A percentile compares a stretch with the other conserved stretches of the same genome.
These are phyloP conservation scores for Saccharomyces uvarum DNA, from an alignment of 1,139 yeast genomes.

Conservation along the genomic window DNA sequence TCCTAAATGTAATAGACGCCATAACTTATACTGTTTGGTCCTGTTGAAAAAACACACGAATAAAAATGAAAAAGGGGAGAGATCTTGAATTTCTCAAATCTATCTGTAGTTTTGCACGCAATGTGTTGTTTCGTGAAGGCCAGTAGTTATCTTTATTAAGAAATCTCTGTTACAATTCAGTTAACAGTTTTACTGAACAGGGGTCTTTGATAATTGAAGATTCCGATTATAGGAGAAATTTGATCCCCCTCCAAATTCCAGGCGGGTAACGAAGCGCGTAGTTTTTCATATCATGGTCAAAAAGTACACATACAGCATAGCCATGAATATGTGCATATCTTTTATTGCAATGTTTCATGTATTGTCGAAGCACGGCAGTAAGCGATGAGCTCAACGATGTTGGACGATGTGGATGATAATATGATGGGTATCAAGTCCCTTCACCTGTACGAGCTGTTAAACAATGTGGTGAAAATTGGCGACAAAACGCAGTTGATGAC, in stretches of 20 bases:
- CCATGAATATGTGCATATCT: neutral
- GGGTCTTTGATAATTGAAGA: slow-evolving; percentile 2
- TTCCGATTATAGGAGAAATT: slow-evolving; percentile 4
- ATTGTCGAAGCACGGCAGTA: neutral
- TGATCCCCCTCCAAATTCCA: slow-evolving; percentile 5
- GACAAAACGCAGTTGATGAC: slow-evolving; percentile 12
- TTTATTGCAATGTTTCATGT: neutral
- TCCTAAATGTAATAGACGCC: slow-evolving; percentile 27
- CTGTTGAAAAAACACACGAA: neutral
- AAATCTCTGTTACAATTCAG: neutral
- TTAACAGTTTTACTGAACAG: neutral
- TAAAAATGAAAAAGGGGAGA: neutral
- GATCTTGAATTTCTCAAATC: neutral
- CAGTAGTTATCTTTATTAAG: neutral
- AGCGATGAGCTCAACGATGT: neutral
- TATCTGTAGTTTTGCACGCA: neutral
- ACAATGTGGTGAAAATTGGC: slow-evolving; percentile 14
- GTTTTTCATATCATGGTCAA: neutral
- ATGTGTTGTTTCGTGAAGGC: neutral
- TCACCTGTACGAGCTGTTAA: slow-evolving; percentile 16
- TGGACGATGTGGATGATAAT: slow-evolving; percentile 25
- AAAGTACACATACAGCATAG: neutral
- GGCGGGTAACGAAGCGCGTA: neutral
- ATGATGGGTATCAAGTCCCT: slow-evolving; percentile 28
- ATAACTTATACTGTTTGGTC: slow-evolving; percentile 7